Base-by-base conservation (phyloP, 2,329 filamentous ascomycete genomes). In the Endoconidiophora polonica region DNA sequence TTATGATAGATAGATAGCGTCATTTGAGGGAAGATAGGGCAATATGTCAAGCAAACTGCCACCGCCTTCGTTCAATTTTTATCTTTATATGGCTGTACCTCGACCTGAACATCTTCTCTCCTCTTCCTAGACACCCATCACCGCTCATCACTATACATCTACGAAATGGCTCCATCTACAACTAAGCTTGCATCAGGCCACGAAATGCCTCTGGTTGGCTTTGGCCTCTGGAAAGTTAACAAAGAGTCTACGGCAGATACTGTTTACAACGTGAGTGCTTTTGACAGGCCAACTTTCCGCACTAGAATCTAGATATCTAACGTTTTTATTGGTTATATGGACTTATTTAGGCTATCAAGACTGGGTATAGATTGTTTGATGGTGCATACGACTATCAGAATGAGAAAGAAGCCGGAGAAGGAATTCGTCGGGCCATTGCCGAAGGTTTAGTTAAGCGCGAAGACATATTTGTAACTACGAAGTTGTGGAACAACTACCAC, bases 401-500 rank as follows among this genome's bases (percentile, higher is more conserved):
- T 63, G 85, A 90, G 66, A 76, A 77, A 58, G 83, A 87, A 65
- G 78, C 75, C 56, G 85, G 84, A 53, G 68, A 87, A 62, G 85
- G 85, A 59, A 73, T 90, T 44, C 76, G 79, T 53, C 81, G 82
- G 57, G 85, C 85, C 59, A 86, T 91, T 66, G 74, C 81, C 61
- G 85, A 91, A 29, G 76, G 76, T 1, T 62, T 74, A n/a, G 65
- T 83, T 44, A 70, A 57, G 22, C 63, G 85, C 54, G 78, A 84
- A 66, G 86, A 94, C 22, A 82, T 94, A 62, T 94, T 94, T 76
- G 79, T 94, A 62, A 83, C 88, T 56, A 86, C 82, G 66, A 94
- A 94, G 73, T 81, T 94, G 52, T 94, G 87, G 86, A 87, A 90
- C 70, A 81, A 80, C 57, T 94, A 87, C 76, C 86, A 94, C 71